Conservation (phyloP, 2,329 filamentous ascomycete species). For the Pezicula radicicola region DNA sequence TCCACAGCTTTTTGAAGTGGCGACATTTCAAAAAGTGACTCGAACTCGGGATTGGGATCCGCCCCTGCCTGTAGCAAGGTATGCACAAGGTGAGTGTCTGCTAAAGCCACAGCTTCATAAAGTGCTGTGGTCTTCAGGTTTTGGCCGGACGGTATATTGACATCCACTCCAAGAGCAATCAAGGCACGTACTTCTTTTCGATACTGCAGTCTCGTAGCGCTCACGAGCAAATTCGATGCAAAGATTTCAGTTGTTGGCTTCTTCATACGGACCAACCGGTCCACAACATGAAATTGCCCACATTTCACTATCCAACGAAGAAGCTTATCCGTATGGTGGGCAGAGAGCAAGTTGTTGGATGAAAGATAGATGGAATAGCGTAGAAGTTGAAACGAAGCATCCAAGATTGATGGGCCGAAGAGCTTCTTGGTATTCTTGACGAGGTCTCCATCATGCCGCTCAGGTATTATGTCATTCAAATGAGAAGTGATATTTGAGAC, state of each 20-base stretch:
- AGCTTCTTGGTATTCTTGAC: conserved; percentile 10
- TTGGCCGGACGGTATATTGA: conserved; percentile 8
- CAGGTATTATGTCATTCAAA: conserved; percentile 12
- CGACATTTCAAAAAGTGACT: not conserved
- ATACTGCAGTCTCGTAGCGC: conserved; percentile 7
- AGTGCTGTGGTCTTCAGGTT: conserved; percentile 6
- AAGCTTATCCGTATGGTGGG: conserved; percentile 8
- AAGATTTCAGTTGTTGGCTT: conserved; percentile 15
- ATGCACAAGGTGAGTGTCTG: conserved; percentile 4
- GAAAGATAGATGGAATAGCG: conserved; percentile 16
- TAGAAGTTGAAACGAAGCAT: conserved; percentile 16
- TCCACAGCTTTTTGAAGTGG: conserved; percentile 11
- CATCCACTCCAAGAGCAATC: conserved; percentile 10
- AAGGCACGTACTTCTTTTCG: conserved; percentile 4
- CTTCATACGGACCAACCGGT: conserved; percentile 12
- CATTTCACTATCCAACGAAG: conserved; percentile 14
- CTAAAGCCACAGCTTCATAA: not conserved
- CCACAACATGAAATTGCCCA: conserved; percentile 8
- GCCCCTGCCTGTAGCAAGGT: conserved; percentile 11
- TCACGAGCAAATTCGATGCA: conserved; percentile 11
- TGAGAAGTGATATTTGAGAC: conserved; percentile 6
- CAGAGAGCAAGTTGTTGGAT: conserved; percentile 14
- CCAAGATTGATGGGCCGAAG: conserved; percentile 12
- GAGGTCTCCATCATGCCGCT: conserved; percentile 14
- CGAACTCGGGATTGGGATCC: conserved; percentile 1